Evolutionary conservation across 1,139 yeast species (phyloP), one percentile per base, ranked within the genome.

Genomic region (Nakaseomyces uthaithaninus): DNA sequence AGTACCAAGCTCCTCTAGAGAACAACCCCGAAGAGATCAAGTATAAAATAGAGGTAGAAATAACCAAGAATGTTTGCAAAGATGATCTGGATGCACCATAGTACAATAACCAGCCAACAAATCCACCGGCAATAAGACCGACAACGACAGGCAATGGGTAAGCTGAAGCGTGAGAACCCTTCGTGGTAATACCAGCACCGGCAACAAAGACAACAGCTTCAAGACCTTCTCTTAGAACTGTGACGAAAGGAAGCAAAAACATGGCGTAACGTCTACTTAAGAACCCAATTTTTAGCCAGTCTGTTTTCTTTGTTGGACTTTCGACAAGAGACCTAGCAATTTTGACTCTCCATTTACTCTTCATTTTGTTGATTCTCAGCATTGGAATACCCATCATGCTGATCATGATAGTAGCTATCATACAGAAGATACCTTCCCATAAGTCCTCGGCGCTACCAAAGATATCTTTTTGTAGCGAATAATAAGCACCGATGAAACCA

Each of bases 121-220:
- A 44, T 15, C 69, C 48, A 62, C 95, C 96, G n/a, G 83, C 77
- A 50, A 79, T 64, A 39, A 85, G 63, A 48, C 95, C 96, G 50
- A 74, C 62, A 45, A 85, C 64, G 36, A 85, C 94, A 10, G 95
- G 91, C 49, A 87, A 63, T 45, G 95, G 95, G 71, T 85, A 83
- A 15, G 86, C 71, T 19, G 75, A 63, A 18, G 87, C 87, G 28
- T 67, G 68, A 19, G 73, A 64, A 43, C 66, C 68, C 42, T 44
- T 42, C 1, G 77, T 68, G 15, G 72, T 64, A 39, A 79, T 67
- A 50, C 94, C 94, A 33, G 87, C 84, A 55, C 95, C 95, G 31
- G 95, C 95, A 43, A 86, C 80, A 57, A 85, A 85, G 18, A 85
- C 89, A 38, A 86, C 91, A 2, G 94, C 95, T 67, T 86, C 95